These are phyloP conservation scores for Penicillium vulpinum DNA, from an alignment of 2,329 filamentous ascomycete species.

Conservation along the genomic window DNA sequence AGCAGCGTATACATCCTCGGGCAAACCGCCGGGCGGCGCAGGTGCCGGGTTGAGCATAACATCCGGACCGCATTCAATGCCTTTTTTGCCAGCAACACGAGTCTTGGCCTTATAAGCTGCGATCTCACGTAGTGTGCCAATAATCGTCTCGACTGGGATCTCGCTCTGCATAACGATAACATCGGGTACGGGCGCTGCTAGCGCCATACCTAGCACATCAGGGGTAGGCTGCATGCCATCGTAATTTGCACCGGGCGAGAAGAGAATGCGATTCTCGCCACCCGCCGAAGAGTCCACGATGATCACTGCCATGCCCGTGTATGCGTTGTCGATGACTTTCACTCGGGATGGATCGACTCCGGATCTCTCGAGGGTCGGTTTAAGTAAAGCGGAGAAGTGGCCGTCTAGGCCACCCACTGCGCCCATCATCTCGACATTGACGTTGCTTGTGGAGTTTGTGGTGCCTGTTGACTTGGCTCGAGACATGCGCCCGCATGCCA, in stretches of 20 bases:
- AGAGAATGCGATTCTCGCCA: conserved; percentile 71
- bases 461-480: conserved; percentile 47
- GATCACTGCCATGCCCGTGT: conserved; percentile 73
- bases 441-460: conserved; percentile 24
- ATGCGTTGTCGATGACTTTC: conserved; percentile 44
- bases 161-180: conserved; percentile 77
- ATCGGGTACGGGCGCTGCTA: conserved; percentile 52
- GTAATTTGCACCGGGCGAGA: conserved; percentile 70
- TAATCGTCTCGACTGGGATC: conserved; percentile 66
- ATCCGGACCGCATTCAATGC: conserved; percentile 48
- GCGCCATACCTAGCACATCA: conserved; percentile 40
- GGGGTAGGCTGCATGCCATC: conserved; percentile 43
- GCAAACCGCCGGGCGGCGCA: conserved; percentile 71
- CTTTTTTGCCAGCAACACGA: conserved; percentile 37
- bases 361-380: conserved; percentile 58
- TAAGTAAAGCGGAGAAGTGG: conserved; percentile 63
- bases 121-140: conserved; percentile 56
- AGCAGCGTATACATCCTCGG: conserved; percentile 63
- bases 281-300: conserved; percentile 71
- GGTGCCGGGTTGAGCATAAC: conserved; percentile 88
- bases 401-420: conserved; percentile 65
- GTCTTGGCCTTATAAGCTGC: conserved; percentile 44
- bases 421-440: conserved; percentile 68
- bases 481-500: conserved; percentile 81
- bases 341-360: conserved; percentile 64